Evolutionary conservation across 305 asterid species (phyloP), one percentile per base, ranked within the genome.

Genomic region (Fraxinus greggii): DNA sequence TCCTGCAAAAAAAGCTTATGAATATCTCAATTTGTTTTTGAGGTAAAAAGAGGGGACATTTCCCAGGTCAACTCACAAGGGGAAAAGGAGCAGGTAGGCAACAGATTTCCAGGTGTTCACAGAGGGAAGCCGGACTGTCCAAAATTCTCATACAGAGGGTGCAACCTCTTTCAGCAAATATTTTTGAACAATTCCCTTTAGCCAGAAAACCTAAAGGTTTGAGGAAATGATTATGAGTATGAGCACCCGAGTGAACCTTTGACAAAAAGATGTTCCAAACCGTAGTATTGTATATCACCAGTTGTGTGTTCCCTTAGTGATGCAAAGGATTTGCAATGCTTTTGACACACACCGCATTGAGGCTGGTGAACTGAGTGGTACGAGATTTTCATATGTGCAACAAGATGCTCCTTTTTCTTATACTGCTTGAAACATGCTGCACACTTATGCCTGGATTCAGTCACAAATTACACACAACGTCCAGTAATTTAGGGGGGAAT

Each of bases 351-450:
- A 29, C 85, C 89, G 74, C 92, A 91, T 42, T 83, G 88, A 45
- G 92, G 92, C 76, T 87, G 90, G 84, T 91, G 92, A 78, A 85
- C 80, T 0, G 92, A 91, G 82, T 87, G 92, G 80, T 81, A 75
- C 31, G 89, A 86, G 29, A 48, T 63, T 76, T 82, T 83, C 88
- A 90, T 89, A 80, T 86, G 91, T 32, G 85, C 89, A 61, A 89
- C 65, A 40, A 89, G 93, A 88, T 90, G 92, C 54, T 87, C 88
- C 87, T 79, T 90, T 86, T 87, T 81, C 87, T 90, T 90, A 81
- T 89, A 90, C 83, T 87, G 89, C 84, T 87, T 90, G 86, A 85
- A 90, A 87, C 92, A 89, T 77, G 93, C 92, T 59, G 86, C 85
- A 56, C 93, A 90, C 76, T 73, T 89, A 51, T 90, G 91, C 89